Evolutionary conservation across 139 green algal species (phyloP), one percentile per base, ranked within the genome.

Genomic region (Yamagishiella unicocca): DNA sequence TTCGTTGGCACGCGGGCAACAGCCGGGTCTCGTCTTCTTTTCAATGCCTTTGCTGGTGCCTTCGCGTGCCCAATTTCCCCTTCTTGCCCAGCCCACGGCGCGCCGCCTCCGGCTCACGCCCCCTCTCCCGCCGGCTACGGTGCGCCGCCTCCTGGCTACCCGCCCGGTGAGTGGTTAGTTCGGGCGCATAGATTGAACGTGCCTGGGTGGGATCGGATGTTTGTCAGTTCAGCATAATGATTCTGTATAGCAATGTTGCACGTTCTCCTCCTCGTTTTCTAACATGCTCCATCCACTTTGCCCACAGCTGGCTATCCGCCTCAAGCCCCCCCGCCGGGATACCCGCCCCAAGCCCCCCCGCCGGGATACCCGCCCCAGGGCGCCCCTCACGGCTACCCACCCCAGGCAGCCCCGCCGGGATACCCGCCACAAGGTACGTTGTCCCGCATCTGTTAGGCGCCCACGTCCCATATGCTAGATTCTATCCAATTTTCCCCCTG

Each of bases 261-360:
- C n/a, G n/a, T n/a, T n/a, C n/a, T n/a, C n/a, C n/a, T n/a, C n/a
- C n/a, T n/a, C n/a, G n/a, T n/a, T n/a, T n/a, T n/a, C n/a, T n/a
- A 33, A 35, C 22, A 71, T 27, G 3, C 62, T n/a, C 62, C 3
- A 53, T 31, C 66, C 35, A 46, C 33, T 19, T 35, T 46, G 27
- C 50, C 9, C 68, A 46, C 31, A 76, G 68, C 67, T 14, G 67
- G 67, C 37, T 75, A 75, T 27, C 67, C 67, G 12, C 71, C 71
- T 2, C 38, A 53, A 10, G 40, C 71, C 24, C 40, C 71, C 17
- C 71, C 40, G n/a, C 19, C 68, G 12, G 68, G 68, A 8, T 76
- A 76, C 68, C 68, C 68, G 25, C 71, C 38, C 71, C 40, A 55
- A 22, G 22, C 61, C 61, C 61, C 61, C 8, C 61, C 61, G 8